Evolutionary conservation across 140 eudicot species (phyloP).

Genomic region (Stevia rebaudiana): DNA sequence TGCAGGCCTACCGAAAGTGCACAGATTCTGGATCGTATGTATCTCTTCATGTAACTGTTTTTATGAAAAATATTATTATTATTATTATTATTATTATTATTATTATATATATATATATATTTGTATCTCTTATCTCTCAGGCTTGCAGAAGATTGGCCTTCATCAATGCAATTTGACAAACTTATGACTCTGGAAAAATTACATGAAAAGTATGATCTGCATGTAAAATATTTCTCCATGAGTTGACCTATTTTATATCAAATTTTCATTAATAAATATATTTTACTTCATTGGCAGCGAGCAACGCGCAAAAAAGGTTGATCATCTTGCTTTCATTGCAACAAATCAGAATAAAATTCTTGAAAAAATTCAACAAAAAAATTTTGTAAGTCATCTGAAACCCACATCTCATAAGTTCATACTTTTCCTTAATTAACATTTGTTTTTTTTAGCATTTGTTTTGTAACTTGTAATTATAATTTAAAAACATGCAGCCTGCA

Average conservation of each 20-base stretch:
- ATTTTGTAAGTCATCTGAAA: too few relatives aligned
- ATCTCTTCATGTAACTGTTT: not conserved
- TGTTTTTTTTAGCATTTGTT: not conserved
- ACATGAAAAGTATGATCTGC: slow-evolving; percentile 50
- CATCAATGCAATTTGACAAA: slow-evolving; percentile 61
- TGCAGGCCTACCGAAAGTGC: slow-evolving; percentile 64
- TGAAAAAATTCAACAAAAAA: slow-evolving; percentile 63
- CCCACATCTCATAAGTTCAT: too few relatives aligned
- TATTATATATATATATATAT: too few relatives aligned
- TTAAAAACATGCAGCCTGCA: slow-evolving; percentile 45
- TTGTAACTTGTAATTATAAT: not conserved
- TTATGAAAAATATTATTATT: too few relatives aligned
- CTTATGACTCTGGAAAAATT: slow-evolving; percentile 63
- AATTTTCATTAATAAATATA: not conserved
- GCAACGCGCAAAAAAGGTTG: slow-evolving; percentile 62
- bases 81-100: too few relatives aligned
- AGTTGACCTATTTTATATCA: not conserved
- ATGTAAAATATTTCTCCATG: not conserved
- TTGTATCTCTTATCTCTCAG: slow-evolving; percentile 28
- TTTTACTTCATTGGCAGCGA: slow-evolving; percentile 23
- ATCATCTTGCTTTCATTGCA: slow-evolving; percentile 61
- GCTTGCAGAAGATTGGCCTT: slow-evolving; percentile 76
- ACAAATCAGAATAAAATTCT: slow-evolving; percentile 70
- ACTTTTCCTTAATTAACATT: too few relatives aligned
- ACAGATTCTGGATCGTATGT: slow-evolving; percentile 71